Evolutionary conservation across 441 rosid genomes (phyloP).

Genomic region (Manihot esculenta): DNA sequence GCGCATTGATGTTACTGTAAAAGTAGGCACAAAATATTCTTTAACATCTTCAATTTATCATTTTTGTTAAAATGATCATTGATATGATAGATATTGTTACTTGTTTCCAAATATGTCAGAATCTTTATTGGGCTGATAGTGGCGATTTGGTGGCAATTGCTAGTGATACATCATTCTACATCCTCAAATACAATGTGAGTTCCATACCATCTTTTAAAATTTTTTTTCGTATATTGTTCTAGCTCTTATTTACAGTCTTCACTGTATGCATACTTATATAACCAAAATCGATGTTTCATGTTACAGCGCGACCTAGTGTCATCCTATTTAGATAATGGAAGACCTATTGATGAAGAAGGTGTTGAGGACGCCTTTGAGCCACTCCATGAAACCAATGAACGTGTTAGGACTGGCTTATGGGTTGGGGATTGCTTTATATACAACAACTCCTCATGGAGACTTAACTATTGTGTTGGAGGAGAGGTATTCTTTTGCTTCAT

Average conservation of each 20-base stretch:
- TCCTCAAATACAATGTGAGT: conserved; percentile 88
- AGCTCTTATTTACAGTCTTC: conserved; percentile 4
- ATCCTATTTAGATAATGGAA: conserved; percentile 83
- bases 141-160: conserved; percentile 99
- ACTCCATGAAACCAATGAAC: conserved; percentile 96
- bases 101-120: conserved; percentile 48
- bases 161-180: conserved; percentile 94
- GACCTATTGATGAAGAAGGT: conserved; percentile 90
- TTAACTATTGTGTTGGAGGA: conserved; percentile 98
- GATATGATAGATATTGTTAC: conserved; percentile 13
- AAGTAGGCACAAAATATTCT: conserved; percentile 52
- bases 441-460: conserved; percentile 95
- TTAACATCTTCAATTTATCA: conserved; percentile 14
- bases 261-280: conserved; percentile 14
- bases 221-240: background rate
- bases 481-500: conserved; percentile 58
- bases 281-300: conserved; percentile 28
- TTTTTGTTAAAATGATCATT: conserved; percentile 12
- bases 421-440: conserved; percentile 99
- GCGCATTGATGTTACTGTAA: conserved; percentile 92
- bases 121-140: conserved; percentile 98
- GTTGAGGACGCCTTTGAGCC: conserved; percentile 99
- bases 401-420: conserved; percentile 97
- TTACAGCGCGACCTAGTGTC: conserved; percentile 84
- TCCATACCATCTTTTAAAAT: background rate